Evolutionary conservation across 768 basidiomycete species (phyloP), one percentile per base, ranked within the genome.

Genomic region (Mrakia frigida): DNA sequence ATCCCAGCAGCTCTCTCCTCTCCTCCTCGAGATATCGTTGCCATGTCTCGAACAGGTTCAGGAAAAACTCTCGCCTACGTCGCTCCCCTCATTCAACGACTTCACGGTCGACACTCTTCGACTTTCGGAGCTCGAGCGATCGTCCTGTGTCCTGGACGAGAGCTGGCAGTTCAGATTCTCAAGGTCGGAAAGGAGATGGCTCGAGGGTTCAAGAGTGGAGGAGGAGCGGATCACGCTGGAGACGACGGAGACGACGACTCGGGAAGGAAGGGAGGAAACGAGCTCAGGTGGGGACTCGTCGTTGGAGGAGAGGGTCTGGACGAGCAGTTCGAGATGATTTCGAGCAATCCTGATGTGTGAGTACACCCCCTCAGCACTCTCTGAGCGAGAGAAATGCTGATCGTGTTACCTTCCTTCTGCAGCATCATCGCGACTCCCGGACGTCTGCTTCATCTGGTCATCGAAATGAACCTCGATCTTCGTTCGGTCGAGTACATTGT

Each of bases 341-440:
- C 92, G 10, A 90, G 87, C 81, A 96, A 96, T 81, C 96, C 97
- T 0, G 97, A 99, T 82, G 86, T 98, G 95, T 97, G 84, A 83
- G 93, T 88, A 3, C 25, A 14, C 33, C 59, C 59, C 65, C 74
- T 78, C 75, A 67, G 70, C 52, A 35, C 28, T 69, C 68, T 77
- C 56, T 14, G 5, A 9, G 5, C 46, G 16, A 50, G 9, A 14
- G 10, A 14, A 16, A 18, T 46, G 6, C 46, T 50, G 16, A 50
- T 41, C 35, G 35, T 33, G 21, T 46, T 33, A 14, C 25, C 3
- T 0, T 35, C 14, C 56, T 7, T 33, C 74, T 0, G 10, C 80
- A 98, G 95, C 28, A 92, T 99, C 79, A 96, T 99, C 79, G 96
- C 97, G 33, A 99, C 97, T 16, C 97, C 97, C 25, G 97, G 97